Evolutionary conservation across 352 stramenopile species (phyloP).

Genomic region (Peronospora destructor): DNA sequence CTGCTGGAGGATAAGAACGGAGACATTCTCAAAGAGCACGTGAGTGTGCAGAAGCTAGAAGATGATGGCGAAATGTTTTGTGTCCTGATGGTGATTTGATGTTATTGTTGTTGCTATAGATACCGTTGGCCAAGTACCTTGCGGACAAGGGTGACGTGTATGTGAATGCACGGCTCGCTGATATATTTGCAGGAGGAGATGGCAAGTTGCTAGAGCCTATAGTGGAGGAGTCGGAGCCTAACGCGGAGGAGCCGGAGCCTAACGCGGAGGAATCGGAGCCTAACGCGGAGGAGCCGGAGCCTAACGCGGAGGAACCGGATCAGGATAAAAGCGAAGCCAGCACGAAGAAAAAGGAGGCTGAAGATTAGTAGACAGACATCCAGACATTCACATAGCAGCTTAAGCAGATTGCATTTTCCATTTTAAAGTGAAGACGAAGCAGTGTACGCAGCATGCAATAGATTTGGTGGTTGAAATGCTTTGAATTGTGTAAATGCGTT

Average conservation of each 20-base stretch:
- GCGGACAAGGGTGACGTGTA: slow-evolving; percentile 76
- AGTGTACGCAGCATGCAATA: slow-evolving; percentile 12
- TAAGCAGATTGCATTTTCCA: background rate
- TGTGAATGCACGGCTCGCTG: slow-evolving; percentile 42
- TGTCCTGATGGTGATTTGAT: background rate
- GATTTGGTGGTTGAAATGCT: slow-evolving; percentile 22
- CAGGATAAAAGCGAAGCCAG: slow-evolving; percentile 8
- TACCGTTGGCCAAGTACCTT: slow-evolving; percentile 71
- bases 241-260: slow-evolving; percentile 13
- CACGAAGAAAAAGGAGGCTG: slow-evolving; percentile 13
- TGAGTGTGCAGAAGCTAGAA: slow-evolving; percentile 13
- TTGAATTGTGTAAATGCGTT: slow-evolving; percentile 10
- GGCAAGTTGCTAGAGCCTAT: slow-evolving; percentile 22
- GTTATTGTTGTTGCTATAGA: slow-evolving; percentile 22
- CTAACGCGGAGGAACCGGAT: slow-evolving; percentile 18
- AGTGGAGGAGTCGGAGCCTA: slow-evolving; percentile 18
- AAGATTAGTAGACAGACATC: slow-evolving; percentile 20
- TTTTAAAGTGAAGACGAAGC: slow-evolving; percentile 22
- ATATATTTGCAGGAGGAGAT: slow-evolving; percentile 49
- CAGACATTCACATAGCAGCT: slow-evolving; percentile 1
- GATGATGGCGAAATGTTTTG: background rate
- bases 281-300: slow-evolving; percentile 17
- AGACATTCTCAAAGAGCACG: slow-evolving; percentile 48
- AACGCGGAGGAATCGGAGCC: slow-evolving; percentile 4
- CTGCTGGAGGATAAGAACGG: slow-evolving; percentile 61